A percentile compares a stretch with the other conserved stretches of the same genome.
Evolutionary conservation across 768 basidiomycete genomes (phyloP).

Genomic region (Lentinula guzmanii): DNA sequence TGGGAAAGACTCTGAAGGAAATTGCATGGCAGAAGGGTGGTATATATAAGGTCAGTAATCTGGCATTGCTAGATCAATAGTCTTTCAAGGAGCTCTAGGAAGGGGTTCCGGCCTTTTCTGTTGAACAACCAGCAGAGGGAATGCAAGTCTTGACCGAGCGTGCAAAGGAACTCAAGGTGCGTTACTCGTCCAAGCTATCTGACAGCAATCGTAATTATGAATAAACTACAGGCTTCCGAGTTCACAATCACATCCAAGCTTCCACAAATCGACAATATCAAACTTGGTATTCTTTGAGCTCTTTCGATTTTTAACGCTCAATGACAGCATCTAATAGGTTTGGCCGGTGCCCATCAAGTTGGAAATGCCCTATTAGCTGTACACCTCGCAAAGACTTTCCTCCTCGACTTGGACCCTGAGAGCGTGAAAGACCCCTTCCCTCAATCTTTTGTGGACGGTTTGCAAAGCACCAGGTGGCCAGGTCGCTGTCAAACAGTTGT

Average conservation of each 20-base stretch:
- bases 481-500: conserved; percentile 85
- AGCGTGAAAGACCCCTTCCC: conserved; percentile 34
- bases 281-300: conserved; percentile 46
- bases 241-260: conserved; percentile 57
- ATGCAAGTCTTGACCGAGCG: conserved; percentile 60
- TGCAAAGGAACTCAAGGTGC: conserved; percentile 63
- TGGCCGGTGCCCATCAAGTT: conserved; percentile 80
- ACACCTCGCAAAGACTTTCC: conserved; percentile 60
- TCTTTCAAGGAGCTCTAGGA: conserved; percentile 32
- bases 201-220: not conserved
- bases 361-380: conserved; percentile 88
- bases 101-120: conserved; percentile 81
- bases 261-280: conserved; percentile 43
- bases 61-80: not conserved
- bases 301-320: conserved; percentile 1
- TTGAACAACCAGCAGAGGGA: conserved; percentile 67
- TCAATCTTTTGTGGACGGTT: conserved; percentile 48
- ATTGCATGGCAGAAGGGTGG: conserved; percentile 97
- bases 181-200: not conserved
- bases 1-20: conserved; percentile 83
- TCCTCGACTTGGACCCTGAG: conserved; percentile 30
- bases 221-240: conserved; percentile 47
- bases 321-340: conserved; percentile 40
- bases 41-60: conserved; percentile 74
- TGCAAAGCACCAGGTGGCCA: conserved; percentile 79